Base-by-base conservation (phyloP, 306 rosid species). In the Dalbergia oliveri region DNA sequence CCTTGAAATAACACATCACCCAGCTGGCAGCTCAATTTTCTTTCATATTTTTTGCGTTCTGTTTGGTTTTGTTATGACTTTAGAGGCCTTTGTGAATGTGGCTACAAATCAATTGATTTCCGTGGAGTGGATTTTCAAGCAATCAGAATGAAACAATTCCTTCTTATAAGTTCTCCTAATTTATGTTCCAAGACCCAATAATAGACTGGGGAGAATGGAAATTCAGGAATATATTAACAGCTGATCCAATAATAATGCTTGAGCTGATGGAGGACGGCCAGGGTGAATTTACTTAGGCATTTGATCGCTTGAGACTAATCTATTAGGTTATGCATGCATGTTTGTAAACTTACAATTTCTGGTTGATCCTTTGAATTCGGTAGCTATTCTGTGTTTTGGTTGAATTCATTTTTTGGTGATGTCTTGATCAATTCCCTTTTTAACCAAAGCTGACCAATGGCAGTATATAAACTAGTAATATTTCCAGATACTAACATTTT, bases 401-500 rank as follows among this genome's bases (percentile, higher is more conserved):
- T 73, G 66, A 66, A 18, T 41, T 56, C n/a, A 31, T 53, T 53
- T 6, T 41, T 37, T 37, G 41, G 47, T 37, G 62, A 69, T 65
- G 34, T 69, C 79, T 19, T 76, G 59, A 43, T 44, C 43, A 4
- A 57, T 13, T 77, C n/a, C 31, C 49, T 58, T 43, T 81, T 72
- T 34, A 57, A 26, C 59, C 45, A 51, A 26, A 34, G 61, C 44
- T 47, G 43, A 76, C 47, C 47, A 26, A 11, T 68, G 72, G 21
- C 44, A 69, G 67, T n/a, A 4, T 54, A 21, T 80, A 10, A 59
- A 54, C 56, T 50, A 50, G 44, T 47, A 64, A 54, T 53, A 9
- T 59, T 44, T 63, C 14, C 68, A 10, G 49, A 50, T 54, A 73
- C 82, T 67, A 64, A 79, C 14, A 37, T 16, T 65, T 79, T 86